Evolutionary conservation across 306 rosid species (phyloP), one percentile per base, ranked within the genome.

Genomic region (Cicer cuneatum): DNA sequence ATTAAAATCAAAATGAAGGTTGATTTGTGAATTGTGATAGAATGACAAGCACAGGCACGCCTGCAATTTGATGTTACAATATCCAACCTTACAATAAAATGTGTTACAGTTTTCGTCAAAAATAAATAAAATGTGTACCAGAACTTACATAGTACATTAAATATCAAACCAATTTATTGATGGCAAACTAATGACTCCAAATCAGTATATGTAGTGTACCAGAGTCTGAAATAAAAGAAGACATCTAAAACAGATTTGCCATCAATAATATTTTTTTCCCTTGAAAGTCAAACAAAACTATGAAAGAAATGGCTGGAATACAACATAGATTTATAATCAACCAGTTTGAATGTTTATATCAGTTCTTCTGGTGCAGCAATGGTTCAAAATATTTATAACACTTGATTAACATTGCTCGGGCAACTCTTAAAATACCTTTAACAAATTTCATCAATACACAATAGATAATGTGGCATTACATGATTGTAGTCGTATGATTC

Each of bases 31-130:
- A 29, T 29, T 29, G 35, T 29, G 66, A 61, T 39, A 16, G 35
- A 5, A 29, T 49, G 21, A 69, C 10, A 1, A 39, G 66, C 29
- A 39, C 15, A 62, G 19, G 19, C 11, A 54, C 33, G 46, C 45
- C 19, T 42, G 74, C 52, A 62, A 19, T 54, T 73, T 14, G 54
- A 33, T 45, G 53, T 37, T 47, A 9, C 46, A 73, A 53, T 53
- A 67, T 5, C 68, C 39, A 45, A 46, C 52, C 45, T 63, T 82
- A 9, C 8, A 15, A 15, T 40, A 59, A 76, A 58, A 54, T 15
- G 81, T 46, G 67, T 58, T 2, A 41, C 3, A 70, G 18, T 6
- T 69, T n/a, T 48, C n/a, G 9, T 10, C 7, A 38, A 72, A 29
- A 29, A 29, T 9, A 16, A 15, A 15, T 19, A 59, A 79, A 57